Conservation (phyloP, 305 asterid species). For the Fraxinus platypoda region DNA sequence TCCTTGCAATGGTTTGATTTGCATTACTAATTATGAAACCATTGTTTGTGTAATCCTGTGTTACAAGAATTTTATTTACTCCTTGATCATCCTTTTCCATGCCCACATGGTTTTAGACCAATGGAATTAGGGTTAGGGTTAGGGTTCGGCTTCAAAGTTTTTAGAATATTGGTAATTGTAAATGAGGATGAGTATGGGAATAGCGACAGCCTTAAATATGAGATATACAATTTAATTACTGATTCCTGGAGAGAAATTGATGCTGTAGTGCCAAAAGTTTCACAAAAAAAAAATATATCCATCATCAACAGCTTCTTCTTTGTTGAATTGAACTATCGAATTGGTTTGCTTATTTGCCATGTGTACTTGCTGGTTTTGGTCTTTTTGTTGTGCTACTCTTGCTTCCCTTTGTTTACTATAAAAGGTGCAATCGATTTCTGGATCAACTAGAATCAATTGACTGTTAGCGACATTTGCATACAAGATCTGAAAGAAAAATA, state of each 20-base stretch:
- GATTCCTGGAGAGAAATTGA: background rate
- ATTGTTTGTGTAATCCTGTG: background rate
- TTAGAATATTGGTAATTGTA: background rate
- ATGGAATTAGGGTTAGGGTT: background rate
- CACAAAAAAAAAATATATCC: too few species aligned
- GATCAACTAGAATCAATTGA: too few species aligned
- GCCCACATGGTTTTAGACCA: background rate
- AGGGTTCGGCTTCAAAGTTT: background rate
- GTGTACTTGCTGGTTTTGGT: too few species aligned
- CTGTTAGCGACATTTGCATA: too few species aligned
- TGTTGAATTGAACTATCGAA: too few species aligned
- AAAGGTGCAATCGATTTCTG: too few species aligned
- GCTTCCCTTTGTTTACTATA: too few species aligned
- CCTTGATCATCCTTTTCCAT: background rate
- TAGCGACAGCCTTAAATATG: background rate
- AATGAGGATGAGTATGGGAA: background rate
- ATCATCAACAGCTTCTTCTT: too few species aligned
- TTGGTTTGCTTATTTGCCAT: too few species aligned
- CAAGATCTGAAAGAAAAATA: too few species aligned
- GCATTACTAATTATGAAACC: background rate
- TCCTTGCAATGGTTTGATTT: slow-evolving; percentile 13
- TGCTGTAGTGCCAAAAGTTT: background rate
- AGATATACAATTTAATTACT: background rate
- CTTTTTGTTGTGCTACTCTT: too few species aligned
- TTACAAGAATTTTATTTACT: background rate